Evolutionary conservation across 768 basidiomycete genomes (phyloP).

Genomic region (Phlebiopsis flavidoalba): DNA sequence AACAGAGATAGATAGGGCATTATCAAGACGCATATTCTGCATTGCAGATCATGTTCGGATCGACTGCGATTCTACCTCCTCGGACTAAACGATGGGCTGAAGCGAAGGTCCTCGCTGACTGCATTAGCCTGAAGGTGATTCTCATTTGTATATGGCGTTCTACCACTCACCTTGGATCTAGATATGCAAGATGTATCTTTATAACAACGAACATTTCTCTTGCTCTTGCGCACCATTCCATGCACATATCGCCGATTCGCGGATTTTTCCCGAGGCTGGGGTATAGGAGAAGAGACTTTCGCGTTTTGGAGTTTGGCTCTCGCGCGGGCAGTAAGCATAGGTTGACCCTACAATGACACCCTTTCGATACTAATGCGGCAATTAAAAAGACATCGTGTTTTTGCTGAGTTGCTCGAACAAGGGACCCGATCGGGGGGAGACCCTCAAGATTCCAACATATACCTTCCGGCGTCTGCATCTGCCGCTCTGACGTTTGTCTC

Average conservation of each 20-base stretch:
- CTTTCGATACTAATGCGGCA: background rate
- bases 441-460: constrained; percentile 60
- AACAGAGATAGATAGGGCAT: constrained; percentile 52
- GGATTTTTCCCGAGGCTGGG: constrained; percentile 88
- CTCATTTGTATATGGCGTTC: background rate
- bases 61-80: constrained; percentile 79
- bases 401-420: constrained; percentile 88
- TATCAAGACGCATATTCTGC: constrained; percentile 91
- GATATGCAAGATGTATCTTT: constrained; percentile 89
- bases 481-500: constrained; percentile 21
- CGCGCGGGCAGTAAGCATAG: constrained; percentile 72
- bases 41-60: constrained; percentile 84
- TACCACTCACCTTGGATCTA: constrained; percentile 23
- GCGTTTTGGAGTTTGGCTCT: constrained; percentile 99
- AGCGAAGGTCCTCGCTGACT: constrained; percentile 94
- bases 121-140: constrained; percentile 80
- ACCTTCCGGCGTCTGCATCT: constrained; percentile 37
- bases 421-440: constrained; percentile 63
- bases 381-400: constrained; percentile 68
- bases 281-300: constrained; percentile 93
- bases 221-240: constrained; percentile 76
- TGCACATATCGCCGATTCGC: constrained; percentile 82
- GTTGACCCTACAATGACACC: constrained; percentile 37
- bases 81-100: constrained; percentile 98
- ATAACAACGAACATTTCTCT: constrained; percentile 82